Evolutionary conservation across 495 filamentous ascomycete species (phyloP).

Genomic region (Chaetomium tenue): DNA sequence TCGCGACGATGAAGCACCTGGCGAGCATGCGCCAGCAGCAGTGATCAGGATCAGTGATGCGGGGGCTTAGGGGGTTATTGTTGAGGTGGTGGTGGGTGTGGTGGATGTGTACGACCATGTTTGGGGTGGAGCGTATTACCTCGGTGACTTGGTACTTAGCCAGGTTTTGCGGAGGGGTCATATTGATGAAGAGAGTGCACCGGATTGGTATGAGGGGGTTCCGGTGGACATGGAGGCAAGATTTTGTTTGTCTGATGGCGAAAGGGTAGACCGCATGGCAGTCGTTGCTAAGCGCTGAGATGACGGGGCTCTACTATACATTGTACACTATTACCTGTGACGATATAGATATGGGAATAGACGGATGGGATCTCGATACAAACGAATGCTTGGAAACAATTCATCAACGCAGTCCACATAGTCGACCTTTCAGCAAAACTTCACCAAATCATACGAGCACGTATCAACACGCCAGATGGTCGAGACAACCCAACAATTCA

Average conservation of each 20-base stretch:
- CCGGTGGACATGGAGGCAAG: background rate
- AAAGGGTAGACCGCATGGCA: background rate
- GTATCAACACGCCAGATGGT: background rate
- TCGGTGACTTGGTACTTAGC: background rate
- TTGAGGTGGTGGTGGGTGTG: background rate
- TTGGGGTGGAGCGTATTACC: no score
- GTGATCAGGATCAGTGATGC: background rate
- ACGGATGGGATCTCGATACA: background rate
- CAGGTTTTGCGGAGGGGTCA: background rate
- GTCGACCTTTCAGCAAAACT: background rate
- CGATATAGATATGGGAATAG: slow-evolving; percentile 1
- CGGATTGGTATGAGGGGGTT: background rate
- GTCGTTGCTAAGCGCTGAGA: background rate
- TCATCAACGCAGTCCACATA: background rate
- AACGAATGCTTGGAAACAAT: background rate
- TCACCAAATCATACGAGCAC: background rate
- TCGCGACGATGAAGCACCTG: slow-evolving; percentile 76
- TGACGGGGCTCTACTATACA: background rate
- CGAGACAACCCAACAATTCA: background rate
- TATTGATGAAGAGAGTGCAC: background rate
- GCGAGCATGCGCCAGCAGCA: slow-evolving; percentile 44
- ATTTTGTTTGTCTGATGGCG: background rate
- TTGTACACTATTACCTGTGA: slow-evolving; percentile 1
- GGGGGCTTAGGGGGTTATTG: no score
- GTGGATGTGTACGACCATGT: background rate